Conservation (phyloP, 768 basidiomycete species). For the Gloeopeniophorella convolvens region DNA sequence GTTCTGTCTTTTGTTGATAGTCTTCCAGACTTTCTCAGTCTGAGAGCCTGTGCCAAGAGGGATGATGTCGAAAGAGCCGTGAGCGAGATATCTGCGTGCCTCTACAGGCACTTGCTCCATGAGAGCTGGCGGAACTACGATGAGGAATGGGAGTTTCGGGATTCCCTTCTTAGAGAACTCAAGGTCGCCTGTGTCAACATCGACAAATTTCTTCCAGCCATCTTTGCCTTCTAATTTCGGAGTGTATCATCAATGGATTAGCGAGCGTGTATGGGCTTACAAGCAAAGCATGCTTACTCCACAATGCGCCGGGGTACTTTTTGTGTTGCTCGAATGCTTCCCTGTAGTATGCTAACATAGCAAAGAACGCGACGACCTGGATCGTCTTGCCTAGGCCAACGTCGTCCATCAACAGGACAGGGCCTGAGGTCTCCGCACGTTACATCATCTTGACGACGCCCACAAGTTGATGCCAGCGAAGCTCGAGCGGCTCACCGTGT, state of each 20-base stretch:
- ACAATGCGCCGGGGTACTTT: background rate
- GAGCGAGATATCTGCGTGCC: background rate
- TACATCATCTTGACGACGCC: constrained; percentile 22
- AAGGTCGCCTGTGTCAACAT: too few species aligned
- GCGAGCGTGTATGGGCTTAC: background rate
- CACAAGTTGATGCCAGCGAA: constrained; percentile 13
- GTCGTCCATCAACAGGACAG: constrained; percentile 24
- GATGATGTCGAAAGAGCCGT: background rate
- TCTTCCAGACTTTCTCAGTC: too few species aligned
- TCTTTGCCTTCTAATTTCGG: too few species aligned
- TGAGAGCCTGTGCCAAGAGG: too few species aligned
- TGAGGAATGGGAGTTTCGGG: background rate
- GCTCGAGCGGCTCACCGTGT: too few species aligned
- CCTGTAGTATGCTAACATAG: constrained; percentile 11
- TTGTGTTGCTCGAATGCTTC: background rate
- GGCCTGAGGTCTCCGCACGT: background rate
- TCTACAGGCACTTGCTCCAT: background rate
- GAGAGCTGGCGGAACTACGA: background rate
- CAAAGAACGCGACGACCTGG: constrained; percentile 20
- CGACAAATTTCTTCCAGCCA: too few species aligned
- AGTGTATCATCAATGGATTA: too few species aligned
- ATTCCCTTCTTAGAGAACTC: too few species aligned
- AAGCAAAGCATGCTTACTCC: background rate
- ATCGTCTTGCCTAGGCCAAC: constrained; percentile 25
- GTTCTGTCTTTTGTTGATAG: too few species aligned